These are phyloP conservation scores for Pyrus bretschneideri DNA, from an alignment of 306 rosid species.

Conservation along the genomic window DNA sequence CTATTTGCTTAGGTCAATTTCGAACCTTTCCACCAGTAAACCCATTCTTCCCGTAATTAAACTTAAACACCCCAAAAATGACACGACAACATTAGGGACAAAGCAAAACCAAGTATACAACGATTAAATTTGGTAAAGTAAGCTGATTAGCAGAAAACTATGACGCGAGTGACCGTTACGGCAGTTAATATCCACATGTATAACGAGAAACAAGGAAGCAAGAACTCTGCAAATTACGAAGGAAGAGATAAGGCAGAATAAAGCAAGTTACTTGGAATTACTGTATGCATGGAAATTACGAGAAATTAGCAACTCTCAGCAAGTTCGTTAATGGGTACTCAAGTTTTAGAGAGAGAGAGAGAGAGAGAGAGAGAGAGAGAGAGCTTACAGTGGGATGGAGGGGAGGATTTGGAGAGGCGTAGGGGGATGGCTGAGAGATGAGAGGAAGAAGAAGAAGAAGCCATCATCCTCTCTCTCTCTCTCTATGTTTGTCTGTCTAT, in stretches of 20 bases:
- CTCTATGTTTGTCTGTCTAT: background rate
- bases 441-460: slow-evolving; percentile 32
- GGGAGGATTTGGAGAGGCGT: slow-evolving; percentile 21
- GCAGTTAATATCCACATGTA: background rate
- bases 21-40: background rate
- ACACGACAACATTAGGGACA: background rate
- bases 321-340: background rate
- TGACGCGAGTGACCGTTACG: background rate
- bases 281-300: background rate
- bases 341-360: background rate
- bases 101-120: background rate
- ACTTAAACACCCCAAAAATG: background rate
- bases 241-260: background rate
- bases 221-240: background rate
- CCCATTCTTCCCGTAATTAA: background rate
- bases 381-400: slow-evolving; percentile 24
- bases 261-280: background rate
- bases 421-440: slow-evolving; percentile 44
- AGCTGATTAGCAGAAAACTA: background rate
- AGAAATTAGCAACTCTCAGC: background rate
- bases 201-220: background rate
- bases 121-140: background rate
- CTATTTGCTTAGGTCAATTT: background rate
- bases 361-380: slow-evolving; percentile 1
- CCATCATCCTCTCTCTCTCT: slow-evolving; percentile 16